These are phyloP conservation scores for Phaeoacremonium minimum DNA, from an alignment of 2,329 filamentous ascomycete genomes.

Conservation along the genomic window DNA sequence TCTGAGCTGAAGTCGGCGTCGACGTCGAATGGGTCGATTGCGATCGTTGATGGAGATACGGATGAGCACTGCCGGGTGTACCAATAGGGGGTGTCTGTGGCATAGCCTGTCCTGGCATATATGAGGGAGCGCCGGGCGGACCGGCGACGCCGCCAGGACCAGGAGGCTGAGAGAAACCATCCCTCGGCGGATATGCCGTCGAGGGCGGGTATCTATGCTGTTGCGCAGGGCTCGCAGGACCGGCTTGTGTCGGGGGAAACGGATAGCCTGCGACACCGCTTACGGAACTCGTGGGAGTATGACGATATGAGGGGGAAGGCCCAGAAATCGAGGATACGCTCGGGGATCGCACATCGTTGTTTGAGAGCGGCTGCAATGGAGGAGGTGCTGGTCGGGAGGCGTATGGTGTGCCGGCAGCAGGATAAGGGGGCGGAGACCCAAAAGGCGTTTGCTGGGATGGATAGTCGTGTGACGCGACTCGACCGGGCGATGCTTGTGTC, in stretches of 20 bases:
- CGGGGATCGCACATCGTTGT: constrained; percentile 47
- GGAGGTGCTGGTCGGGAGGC: constrained; percentile 35
- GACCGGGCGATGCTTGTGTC: constrained; percentile 43
- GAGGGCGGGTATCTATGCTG: constrained; percentile 46
- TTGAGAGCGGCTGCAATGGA: constrained; percentile 38
- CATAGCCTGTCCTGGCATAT: constrained; percentile 34
- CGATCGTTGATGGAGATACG: constrained; percentile 41
- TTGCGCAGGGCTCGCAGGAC: constrained; percentile 45
- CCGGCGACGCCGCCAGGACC: constrained; percentile 23
- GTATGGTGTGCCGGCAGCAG: constrained; percentile 26
- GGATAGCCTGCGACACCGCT: constrained; percentile 41
- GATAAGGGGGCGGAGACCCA: constrained; percentile 15
- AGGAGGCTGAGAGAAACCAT: constrained; percentile 38
- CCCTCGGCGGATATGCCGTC: constrained; percentile 35
- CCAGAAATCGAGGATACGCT: constrained; percentile 35
- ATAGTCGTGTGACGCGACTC: constrained; percentile 42
- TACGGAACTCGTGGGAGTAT: constrained; percentile 40
- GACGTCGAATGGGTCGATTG: constrained; percentile 55
- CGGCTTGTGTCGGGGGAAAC: constrained; percentile 40
- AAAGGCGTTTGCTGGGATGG: constrained; percentile 21
- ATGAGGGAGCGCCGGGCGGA: constrained; percentile 26
- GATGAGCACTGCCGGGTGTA: constrained; percentile 32
- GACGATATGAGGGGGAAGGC: constrained; percentile 48
- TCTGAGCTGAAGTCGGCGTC: constrained; percentile 59
- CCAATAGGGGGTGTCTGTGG: constrained; percentile 47